Percentiles rank a stretch among this genome's conserved stretches.
Conservation (phyloP, 345 rosid species). For the Carallia pectinifolia region DNA sequence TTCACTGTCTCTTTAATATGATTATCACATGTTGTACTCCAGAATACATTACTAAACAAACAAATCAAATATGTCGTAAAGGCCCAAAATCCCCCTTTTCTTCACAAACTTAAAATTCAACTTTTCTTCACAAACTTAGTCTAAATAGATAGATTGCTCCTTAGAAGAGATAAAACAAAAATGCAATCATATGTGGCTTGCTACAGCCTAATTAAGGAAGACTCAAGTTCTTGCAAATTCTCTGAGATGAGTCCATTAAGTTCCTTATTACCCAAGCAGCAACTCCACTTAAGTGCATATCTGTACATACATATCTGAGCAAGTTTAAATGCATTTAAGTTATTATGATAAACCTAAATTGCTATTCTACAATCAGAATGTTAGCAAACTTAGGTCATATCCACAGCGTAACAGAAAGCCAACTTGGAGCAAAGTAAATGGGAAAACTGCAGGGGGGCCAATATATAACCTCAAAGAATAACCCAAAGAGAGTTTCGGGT, state of each 20-base stretch:
- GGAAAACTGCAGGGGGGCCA: background rate
- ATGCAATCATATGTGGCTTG: background rate
- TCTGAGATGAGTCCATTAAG: background rate
- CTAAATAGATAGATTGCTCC: too few relatives aligned
- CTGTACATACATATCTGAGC: background rate
- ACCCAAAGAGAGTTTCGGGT: conserved; percentile 81
- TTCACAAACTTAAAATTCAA: too few relatives aligned
- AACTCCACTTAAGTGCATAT: background rate
- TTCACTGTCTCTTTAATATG: background rate
- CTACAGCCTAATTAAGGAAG: background rate
- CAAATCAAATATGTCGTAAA: background rate
- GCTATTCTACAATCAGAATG: too few relatives aligned
- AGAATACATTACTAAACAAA: too few relatives aligned
- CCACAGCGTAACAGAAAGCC: background rate
- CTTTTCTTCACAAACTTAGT: too few relatives aligned
- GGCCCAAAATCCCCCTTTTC: too few relatives aligned
- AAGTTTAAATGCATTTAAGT: background rate
- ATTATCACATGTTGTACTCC: background rate
- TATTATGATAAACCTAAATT: background rate
- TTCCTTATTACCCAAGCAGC: background rate
- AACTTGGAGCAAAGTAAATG: conserved; percentile 1
- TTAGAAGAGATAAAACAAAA: too few relatives aligned
- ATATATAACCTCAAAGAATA: conserved; percentile 79
- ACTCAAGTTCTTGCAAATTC: background rate
- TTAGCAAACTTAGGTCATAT: too few relatives aligned